Base-by-base conservation (phyloP, 306 rosid genomes). In the Alnus rubra region DNA sequence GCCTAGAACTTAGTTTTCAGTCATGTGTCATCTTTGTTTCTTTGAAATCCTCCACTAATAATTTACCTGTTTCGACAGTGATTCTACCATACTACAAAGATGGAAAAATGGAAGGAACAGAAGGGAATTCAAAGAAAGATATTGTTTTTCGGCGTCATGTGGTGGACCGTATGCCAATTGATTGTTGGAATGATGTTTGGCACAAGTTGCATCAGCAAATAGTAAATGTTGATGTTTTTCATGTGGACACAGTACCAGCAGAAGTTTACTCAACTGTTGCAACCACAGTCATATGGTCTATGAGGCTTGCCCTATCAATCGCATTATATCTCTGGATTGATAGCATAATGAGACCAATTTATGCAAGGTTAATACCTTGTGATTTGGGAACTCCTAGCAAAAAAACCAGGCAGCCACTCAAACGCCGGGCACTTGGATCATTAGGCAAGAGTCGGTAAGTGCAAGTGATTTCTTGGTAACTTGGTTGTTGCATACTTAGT, bases 151-250 rank as follows among this genome's bases (percentile, higher is more conserved):
- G 98, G 82, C 97, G 97, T 75, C 98, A 92, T 71, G 84, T 69
- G 42, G 91, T 92, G 75, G 94, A 95, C 78, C 90, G 86, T 52
- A 92, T 95, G 98, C 98, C 98, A 74, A 85, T 95, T 86, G 98
- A 91, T 84, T 81, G 94, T 80, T 95, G 98, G 98, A 95, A 95
- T 81, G 98, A 91, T 79, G 93, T 92, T 72, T 95, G 98, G 98
- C 82, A 84, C 83, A 95, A 90, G 90, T 85, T 95, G 82, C 98
- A 95, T 84, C 98, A 91, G 77, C 98, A 92, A 83, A 83, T 91
- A 84, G 97, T 92, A 68, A 91, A 94, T 58, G 97, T 92, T 78
- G 97, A 95, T 81, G 96, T 95, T 77, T 80, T 87, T 80, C 89
- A 92, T 80, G 92, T 94, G 52, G 87, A 94, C 74, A 75, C 89